These are phyloP conservation scores for Raffaelea arxii DNA, from an alignment of 2,329 filamentous ascomycete genomes.

Conservation along the genomic window DNA sequence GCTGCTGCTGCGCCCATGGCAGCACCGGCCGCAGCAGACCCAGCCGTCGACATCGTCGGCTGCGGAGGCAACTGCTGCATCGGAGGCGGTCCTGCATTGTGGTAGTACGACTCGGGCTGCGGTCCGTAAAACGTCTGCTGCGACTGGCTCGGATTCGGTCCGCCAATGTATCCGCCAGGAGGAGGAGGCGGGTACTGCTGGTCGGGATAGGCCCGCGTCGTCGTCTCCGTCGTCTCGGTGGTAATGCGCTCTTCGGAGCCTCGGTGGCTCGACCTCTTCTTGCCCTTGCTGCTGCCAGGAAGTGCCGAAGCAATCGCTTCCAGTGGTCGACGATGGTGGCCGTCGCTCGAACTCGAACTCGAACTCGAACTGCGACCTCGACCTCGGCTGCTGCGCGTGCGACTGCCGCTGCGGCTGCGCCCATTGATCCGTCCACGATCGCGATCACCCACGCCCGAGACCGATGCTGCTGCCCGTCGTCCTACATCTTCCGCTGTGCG, in stretches of 20 bases:
- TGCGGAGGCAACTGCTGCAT: conserved; percentile 11
- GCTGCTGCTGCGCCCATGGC: background rate
- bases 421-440: background rate
- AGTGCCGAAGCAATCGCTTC: too few species aligned
- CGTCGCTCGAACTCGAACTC: too few species aligned
- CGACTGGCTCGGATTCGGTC: background rate
- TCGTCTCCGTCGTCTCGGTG: background rate
- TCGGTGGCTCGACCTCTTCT: background rate
- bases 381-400: background rate
- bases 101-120: background rate
- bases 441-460: background rate
- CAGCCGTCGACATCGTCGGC: conserved; percentile 12
- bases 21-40: conserved; percentile 3
- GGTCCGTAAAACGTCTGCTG: background rate
- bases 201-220: background rate
- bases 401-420: background rate
- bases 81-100: background rate
- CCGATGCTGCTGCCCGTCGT: background rate
- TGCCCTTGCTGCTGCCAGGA: background rate
- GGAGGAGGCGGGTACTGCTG: background rate
- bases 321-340: too few species aligned
- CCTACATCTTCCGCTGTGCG: too few species aligned
- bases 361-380: too few species aligned
- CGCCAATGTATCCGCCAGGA: too few species aligned
- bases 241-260: too few species aligned